Percentiles rank a stretch among this genome's conserved stretches.
These are phyloP conservation scores for Xylariaceae sp. DNA, from an alignment of 2,329 filamentous ascomycete genomes.

Conservation along the genomic window DNA sequence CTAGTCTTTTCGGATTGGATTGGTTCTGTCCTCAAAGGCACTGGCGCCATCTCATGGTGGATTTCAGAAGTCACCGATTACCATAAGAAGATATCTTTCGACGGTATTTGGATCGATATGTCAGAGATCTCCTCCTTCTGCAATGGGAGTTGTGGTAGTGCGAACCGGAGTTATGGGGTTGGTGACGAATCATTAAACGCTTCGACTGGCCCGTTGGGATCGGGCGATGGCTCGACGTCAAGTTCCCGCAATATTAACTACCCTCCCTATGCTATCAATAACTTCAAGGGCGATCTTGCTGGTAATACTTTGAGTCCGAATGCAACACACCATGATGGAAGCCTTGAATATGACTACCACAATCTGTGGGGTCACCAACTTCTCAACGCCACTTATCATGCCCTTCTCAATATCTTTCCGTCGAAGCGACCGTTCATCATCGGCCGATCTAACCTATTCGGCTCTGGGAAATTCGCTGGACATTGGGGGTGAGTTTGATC, in stretches of 20 bases:
- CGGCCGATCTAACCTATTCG: conserved; percentile 75
- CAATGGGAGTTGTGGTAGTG: conserved; percentile 65
- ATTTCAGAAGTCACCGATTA: conserved; percentile 54
- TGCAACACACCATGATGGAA: conserved; percentile 69
- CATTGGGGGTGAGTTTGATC: conserved; percentile 60
- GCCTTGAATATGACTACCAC: conserved; percentile 77
- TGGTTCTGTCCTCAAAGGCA: conserved; percentile 55
- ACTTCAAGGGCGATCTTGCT: conserved; percentile 67
- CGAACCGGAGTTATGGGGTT: conserved; percentile 38
- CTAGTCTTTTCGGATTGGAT: conserved; percentile 67
- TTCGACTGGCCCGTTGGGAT: not conserved
- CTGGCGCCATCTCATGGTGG: conserved; percentile 66
- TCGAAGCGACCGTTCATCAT: conserved; percentile 78
- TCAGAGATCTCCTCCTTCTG: conserved; percentile 62
- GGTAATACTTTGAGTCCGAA: conserved; percentile 73
- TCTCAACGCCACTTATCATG: conserved; percentile 71
- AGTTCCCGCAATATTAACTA: conserved; percentile 58
- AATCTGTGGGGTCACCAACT: conserved; percentile 75
- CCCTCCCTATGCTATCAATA: conserved; percentile 73
- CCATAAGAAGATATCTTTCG: conserved; percentile 47
- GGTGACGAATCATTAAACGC: not conserved
- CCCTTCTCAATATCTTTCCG: conserved; percentile 59
- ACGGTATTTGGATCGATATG: conserved; percentile 57
- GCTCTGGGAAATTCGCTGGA: conserved; percentile 69
- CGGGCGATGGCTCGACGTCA: not conserved